phyloP scores from a whole-genome alignment of 768 basidiomycete genomes.

The Boletus edulis region DNA sequence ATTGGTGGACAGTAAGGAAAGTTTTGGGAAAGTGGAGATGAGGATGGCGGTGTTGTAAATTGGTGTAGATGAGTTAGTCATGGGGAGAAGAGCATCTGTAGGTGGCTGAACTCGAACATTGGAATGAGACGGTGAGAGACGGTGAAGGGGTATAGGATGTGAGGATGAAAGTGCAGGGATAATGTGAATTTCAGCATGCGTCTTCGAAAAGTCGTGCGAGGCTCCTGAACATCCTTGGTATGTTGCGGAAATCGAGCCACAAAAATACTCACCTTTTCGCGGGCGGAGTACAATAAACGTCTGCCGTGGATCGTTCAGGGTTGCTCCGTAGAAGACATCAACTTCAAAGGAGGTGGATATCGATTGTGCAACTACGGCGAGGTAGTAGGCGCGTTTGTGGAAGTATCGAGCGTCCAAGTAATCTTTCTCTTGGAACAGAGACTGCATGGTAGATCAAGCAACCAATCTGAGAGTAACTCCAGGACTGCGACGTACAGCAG shows the following conservation, averaged over 20 bases:
- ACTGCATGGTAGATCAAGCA: slow-evolving; percentile 34
- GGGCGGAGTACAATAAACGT: slow-evolving; percentile 64
- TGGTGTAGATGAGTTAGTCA: slow-evolving; percentile 55
- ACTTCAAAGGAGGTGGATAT: slow-evolving; percentile 49
- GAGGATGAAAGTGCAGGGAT: slow-evolving; percentile 61
- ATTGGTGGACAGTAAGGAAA: slow-evolving; percentile 42
- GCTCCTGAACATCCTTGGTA: slow-evolving; percentile 38
- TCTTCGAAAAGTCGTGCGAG: slow-evolving; percentile 62
- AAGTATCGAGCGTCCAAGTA: slow-evolving; percentile 90
- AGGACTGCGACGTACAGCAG: slow-evolving; percentile 50
- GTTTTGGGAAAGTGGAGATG: slow-evolving; percentile 34
- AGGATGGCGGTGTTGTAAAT: slow-evolving; percentile 79
- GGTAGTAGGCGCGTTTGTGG: slow-evolving; percentile 88
- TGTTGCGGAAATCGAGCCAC: slow-evolving; percentile 22
- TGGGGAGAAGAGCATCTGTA: slow-evolving; percentile 2
- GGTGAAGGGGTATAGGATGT: slow-evolving; percentile 63
- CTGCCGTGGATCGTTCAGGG: slow-evolving; percentile 58
- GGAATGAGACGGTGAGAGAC: slow-evolving; percentile 71
- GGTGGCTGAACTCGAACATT: slow-evolving; percentile 51
- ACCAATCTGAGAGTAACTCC: not conserved
- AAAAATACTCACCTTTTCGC: slow-evolving; percentile 42
- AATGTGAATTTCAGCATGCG: slow-evolving; percentile 70
- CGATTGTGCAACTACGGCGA: slow-evolving; percentile 72
- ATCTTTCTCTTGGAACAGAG: slow-evolving; percentile 94
- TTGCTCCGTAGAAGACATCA: slow-evolving; percentile 59